A percentile compares a stretch with the other conserved stretches of the same genome.
phyloP scores from a whole-genome alignment of 257 asterid genomes.

The Solanum habrochaites region DNA sequence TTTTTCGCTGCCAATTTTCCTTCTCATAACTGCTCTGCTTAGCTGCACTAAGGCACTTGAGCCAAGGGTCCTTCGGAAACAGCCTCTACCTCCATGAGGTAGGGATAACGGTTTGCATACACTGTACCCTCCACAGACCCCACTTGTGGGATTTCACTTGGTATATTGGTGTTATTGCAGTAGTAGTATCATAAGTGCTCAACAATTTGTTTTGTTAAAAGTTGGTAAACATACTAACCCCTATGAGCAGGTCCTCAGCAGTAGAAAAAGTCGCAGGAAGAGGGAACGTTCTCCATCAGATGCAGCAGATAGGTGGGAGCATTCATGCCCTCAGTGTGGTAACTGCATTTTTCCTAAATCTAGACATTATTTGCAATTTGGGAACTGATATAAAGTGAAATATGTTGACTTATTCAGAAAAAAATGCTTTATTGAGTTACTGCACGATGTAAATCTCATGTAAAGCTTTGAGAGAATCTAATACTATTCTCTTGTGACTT shows the following conservation, averaged over 20 bases:
- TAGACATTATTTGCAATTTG: not conserved
- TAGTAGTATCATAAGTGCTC: not conserved
- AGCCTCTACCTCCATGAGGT: not conserved
- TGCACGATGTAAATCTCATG: not conserved
- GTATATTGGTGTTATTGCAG: not conserved
- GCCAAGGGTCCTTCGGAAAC: not conserved
- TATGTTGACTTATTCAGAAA: not conserved
- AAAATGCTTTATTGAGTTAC: not conserved
- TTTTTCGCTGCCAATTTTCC: not conserved
- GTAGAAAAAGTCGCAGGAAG: conserved; percentile 46
- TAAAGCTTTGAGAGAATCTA: not conserved
- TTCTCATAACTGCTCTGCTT: not conserved
- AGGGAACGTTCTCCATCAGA: conserved; percentile 40
- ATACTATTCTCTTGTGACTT: not conserved
- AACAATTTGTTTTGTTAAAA: not conserved
- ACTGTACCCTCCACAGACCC: not conserved
- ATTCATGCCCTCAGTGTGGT: conserved; percentile 87
- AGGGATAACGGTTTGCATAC: not conserved
- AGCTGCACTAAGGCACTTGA: not conserved
- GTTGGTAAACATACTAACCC: not conserved
- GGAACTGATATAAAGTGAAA: not conserved
- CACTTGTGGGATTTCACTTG: not conserved
- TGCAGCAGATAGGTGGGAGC: conserved; percentile 38
- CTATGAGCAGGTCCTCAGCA: conserved; percentile 40
- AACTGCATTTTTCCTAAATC: conserved; percentile 4